Percentiles rank a stretch among this genome's conserved stretches.
Conservation (phyloP, 2,329 filamentous ascomycete genomes). For the Aspergillus neotritici region DNA sequence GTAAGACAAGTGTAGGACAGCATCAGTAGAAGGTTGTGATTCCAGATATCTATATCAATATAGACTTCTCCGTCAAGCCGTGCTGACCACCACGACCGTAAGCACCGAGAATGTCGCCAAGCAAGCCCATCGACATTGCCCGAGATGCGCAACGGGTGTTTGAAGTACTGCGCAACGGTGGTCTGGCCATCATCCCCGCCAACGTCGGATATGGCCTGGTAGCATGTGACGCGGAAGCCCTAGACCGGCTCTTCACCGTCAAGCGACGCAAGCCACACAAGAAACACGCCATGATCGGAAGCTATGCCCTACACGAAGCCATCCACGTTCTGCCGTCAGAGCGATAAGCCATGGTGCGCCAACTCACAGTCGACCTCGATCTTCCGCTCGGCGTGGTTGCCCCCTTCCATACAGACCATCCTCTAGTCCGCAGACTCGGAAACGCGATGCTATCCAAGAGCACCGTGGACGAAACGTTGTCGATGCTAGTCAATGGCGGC, state of each 20-base stretch:
- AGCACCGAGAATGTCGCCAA: no score
- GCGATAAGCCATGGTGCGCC: constrained; percentile 15
- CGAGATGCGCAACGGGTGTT: constrained; percentile 19
- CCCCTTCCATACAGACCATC: constrained; percentile 18
- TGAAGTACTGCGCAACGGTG: constrained; percentile 16
- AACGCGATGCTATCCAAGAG: constrained; percentile 10
- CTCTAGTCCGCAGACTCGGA: constrained; percentile 17
- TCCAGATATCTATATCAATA: no score
- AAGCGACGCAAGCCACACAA: constrained; percentile 23
- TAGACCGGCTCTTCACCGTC: constrained; percentile 15
- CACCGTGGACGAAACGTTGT: constrained; percentile 19
- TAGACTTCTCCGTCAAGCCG: no score
- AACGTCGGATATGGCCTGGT: constrained; percentile 24
- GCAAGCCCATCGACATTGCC: neutral
- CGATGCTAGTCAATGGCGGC: constrained; percentile 26
- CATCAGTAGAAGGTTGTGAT: no score
- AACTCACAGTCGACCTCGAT: constrained; percentile 21
- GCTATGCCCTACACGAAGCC: constrained; percentile 18
- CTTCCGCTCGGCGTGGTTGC: constrained; percentile 24
- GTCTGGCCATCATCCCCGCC: constrained; percentile 24
- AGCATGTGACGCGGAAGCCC: constrained; percentile 14
- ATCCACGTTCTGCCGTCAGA: constrained; percentile 16
- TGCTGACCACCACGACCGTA: no score
- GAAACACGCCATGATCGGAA: constrained; percentile 25
- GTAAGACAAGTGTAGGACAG: no score